Conservation (phyloP, 2,329 filamentous ascomycete genomes). For the Raffaelea albimanens region DNA sequence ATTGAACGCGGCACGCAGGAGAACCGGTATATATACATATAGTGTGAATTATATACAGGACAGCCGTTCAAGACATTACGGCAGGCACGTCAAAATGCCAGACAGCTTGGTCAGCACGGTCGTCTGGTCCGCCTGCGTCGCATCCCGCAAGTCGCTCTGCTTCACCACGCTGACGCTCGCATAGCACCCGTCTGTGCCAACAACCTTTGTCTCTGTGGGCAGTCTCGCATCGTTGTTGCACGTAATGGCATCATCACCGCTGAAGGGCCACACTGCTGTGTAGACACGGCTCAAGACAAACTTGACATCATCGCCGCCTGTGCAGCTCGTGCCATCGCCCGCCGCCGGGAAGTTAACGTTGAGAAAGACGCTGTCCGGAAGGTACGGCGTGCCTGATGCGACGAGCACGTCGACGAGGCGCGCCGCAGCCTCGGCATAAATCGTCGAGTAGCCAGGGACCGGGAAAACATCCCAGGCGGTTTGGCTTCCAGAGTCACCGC, state of each 20-base stretch:
- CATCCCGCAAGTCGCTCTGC: neutral
- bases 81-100: neutral
- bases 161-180: neutral
- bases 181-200: neutral
- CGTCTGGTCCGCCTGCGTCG: neutral
- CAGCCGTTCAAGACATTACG: no score
- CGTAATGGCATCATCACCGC: neutral
- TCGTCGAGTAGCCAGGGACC: slow-evolving; percentile 36
- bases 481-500: slow-evolving; percentile 35
- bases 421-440: slow-evolving; percentile 57
- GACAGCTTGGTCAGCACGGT: neutral
- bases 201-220: neutral
- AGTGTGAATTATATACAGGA: no score
- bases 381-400: slow-evolving; percentile 48
- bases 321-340: slow-evolving; percentile 32
- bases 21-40: no score
- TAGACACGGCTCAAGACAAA: slow-evolving; percentile 54
- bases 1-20: no score
- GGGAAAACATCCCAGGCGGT: slow-evolving; percentile 34
- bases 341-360: slow-evolving; percentile 61
- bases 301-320: slow-evolving; percentile 42
- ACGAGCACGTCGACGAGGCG: slow-evolving; percentile 46
- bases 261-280: neutral
- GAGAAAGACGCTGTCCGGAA: slow-evolving; percentile 50
- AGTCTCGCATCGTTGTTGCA: neutral